These are phyloP conservation scores for Ophiostoma ips DNA, from an alignment of 2,329 filamentous ascomycete genomes.

Conservation along the genomic window DNA sequence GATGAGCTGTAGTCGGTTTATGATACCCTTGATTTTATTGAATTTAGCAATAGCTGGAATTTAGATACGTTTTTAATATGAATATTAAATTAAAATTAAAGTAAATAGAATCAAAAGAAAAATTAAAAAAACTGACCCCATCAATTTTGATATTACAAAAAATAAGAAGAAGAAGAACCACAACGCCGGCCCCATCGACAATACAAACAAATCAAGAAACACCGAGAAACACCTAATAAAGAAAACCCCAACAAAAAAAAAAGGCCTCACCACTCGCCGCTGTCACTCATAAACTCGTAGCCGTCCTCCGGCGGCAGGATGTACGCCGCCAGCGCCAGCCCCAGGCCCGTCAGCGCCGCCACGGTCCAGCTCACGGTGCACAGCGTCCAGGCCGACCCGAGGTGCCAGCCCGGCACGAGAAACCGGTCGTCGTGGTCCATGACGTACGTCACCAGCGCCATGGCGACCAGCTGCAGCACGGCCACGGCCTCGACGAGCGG, in stretches of 20 bases:
- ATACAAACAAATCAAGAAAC: not conserved
- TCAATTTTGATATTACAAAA: too few species aligned
- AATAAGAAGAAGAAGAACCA: not conserved
- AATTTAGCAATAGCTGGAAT: too few species aligned
- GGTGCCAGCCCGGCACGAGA: conserved; percentile 60
- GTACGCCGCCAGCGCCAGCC: conserved; percentile 52
- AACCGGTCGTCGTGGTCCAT: conserved; percentile 77
- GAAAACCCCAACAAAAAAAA: not conserved
- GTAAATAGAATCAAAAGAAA: not conserved
- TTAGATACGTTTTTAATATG: too few species aligned
- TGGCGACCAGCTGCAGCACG: conserved; percentile 57
- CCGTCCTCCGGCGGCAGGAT: conserved; percentile 68
- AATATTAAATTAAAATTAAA: not conserved
- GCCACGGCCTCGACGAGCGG: conserved; percentile 52
- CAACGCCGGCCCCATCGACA: too few species aligned
- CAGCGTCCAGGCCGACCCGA: conserved; percentile 69
- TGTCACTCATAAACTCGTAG: conserved; percentile 31
- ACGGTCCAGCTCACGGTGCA: conserved; percentile 43
- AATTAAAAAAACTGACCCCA: too few species aligned
- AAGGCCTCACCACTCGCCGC: not conserved
- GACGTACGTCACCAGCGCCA: conserved; percentile 72
- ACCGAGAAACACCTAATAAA: too few species aligned
- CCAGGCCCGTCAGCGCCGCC: conserved; percentile 38
- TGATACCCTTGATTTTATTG: conserved; percentile 5
- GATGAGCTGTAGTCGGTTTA: conserved; percentile 11